phyloP scores from a whole-genome alignment of 2,329 filamentous ascomycete genomes.

The Penicillium sp. region DNA sequence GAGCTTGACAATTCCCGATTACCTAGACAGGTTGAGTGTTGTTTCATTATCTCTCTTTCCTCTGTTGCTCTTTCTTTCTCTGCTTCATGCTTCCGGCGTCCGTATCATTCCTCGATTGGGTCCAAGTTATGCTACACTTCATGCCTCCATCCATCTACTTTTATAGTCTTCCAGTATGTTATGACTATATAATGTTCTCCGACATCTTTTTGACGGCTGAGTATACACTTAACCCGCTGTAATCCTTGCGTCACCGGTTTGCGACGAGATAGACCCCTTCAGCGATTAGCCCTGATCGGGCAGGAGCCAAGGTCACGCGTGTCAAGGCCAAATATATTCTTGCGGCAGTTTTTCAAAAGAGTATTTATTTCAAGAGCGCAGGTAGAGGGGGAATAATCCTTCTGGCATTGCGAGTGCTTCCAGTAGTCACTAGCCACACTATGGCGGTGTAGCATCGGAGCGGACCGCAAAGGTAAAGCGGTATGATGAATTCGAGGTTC shows the following conservation, averaged over 20 bases:
- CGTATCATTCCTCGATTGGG: constrained; percentile 37
- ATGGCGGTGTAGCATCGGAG: constrained; percentile 41
- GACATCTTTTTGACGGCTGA: not conserved
- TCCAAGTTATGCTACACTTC: constrained; percentile 33
- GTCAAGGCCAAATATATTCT: too few relatives aligned
- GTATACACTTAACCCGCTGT: not conserved
- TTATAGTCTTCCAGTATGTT: constrained; percentile 36
- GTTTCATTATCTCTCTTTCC: constrained; percentile 31
- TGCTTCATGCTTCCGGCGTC: constrained; percentile 39
- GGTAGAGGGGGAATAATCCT: not conserved
- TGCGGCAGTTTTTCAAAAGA: not conserved
- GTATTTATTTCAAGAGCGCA: not conserved
- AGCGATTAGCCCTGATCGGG: not conserved
- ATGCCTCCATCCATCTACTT: constrained; percentile 21
- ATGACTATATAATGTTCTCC: constrained; percentile 41
- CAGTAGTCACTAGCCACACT: constrained; percentile 26
- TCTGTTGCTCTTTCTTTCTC: constrained; percentile 30
- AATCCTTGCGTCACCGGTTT: not conserved
- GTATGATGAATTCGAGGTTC: constrained; percentile 33
- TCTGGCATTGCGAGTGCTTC: not conserved
- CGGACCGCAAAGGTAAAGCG: constrained; percentile 46
- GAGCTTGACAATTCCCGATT: constrained; percentile 38
- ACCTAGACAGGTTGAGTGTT: constrained; percentile 33
- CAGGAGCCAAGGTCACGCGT: not conserved
- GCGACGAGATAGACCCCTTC: not conserved